Base-by-base conservation (phyloP, 2,329 filamentous ascomycete species). In the Calonectria ilicicola region DNA sequence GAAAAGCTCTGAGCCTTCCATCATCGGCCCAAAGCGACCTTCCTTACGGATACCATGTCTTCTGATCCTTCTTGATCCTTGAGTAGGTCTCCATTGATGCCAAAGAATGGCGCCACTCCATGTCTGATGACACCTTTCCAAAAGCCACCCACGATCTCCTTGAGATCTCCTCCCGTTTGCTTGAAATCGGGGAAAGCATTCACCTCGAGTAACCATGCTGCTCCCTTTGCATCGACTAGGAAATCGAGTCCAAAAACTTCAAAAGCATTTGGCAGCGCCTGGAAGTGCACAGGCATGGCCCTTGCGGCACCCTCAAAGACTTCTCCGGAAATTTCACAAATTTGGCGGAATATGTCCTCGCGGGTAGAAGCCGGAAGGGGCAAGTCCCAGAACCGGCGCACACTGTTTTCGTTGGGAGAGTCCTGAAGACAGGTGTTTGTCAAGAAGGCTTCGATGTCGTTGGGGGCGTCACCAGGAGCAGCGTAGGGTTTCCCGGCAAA, bases 121-220 rank as follows among this genome's bases (percentile, higher is more conserved):
- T 89, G 85, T 69, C 91, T 87, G 49, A 98, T 87, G 26, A 95
- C 93, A 14, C 91, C 93, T 78, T 91, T 89, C 88, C 97, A 97
- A 76, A 99, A 87, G 9, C 92, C 93, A 23, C 87, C 90, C 27
- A 99, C 93, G 47, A 98, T 84, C 0, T 86, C 90, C 81, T 89
- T 91, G 75, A 98, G 84, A 69, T 94, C 93, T 0, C 95, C 95
- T 10, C 97, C 97, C 19, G 95, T 98, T 90, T 98, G 96, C 80
- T 90, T 92, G 81, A 98, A 98, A 85, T 99, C 97, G 12, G 97
- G 97, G 84, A 98, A 99, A 0, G 96, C 95, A 86, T 99, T 99
- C 38, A 98, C 91, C 86, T 99, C 97, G 69, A 99, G 86, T 80
- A 99, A 82, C 91, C 92, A 98, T 4, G 91, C 90, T 4, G 80